Conservation (phyloP, 2,329 filamentous ascomycete genomes). For the Ophiostoma himal-ulmi region DNA sequence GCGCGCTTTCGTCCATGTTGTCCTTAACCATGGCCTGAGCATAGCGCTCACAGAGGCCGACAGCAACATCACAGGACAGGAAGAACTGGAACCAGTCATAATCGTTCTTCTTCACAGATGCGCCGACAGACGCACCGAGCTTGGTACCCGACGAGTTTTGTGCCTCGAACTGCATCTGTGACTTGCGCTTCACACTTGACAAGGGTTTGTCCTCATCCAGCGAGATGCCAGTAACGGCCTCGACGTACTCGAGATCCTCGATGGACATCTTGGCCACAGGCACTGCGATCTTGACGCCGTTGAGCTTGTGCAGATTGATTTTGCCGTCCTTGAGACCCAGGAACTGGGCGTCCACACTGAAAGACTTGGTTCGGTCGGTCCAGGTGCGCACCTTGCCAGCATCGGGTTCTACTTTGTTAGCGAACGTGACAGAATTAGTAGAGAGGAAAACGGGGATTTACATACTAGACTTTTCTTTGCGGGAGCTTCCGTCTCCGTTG, state of each 20-base stretch:
- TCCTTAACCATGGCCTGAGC: conserved; percentile 82
- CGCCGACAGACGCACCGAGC: conserved; percentile 59
- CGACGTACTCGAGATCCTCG: conserved; percentile 91
- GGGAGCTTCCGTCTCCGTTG: conserved; percentile 43
- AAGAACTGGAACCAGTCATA: conserved; percentile 99
- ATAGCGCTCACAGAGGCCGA: conserved; percentile 90
- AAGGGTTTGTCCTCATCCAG: conserved; percentile 92
- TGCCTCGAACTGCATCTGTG: conserved; percentile 26
- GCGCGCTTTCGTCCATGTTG: conserved; percentile 89
- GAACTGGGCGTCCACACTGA: conserved; percentile 96
- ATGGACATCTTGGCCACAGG: conserved; percentile 93
- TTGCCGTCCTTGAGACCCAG: conserved; percentile 85
- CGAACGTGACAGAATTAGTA: background rate
- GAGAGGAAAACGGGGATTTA: conserved; percentile 26
- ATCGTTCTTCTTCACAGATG: conserved; percentile 65
- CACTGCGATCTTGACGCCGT: conserved; percentile 97
- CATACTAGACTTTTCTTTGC: conserved; percentile 53
- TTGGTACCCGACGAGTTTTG: conserved; percentile 32
- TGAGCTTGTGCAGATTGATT: conserved; percentile 95
- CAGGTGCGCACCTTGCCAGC: conserved; percentile 76
- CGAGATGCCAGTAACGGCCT: conserved; percentile 77
- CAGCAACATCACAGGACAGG: conserved; percentile 81
- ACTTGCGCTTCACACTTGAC: conserved; percentile 64
- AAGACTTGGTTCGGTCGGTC: conserved; percentile 92
- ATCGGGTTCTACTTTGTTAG: conserved; percentile 62